These are phyloP conservation scores for Thymus mandschuricus DNA, from an alignment of 257 asterid species.

Conservation along the genomic window DNA sequence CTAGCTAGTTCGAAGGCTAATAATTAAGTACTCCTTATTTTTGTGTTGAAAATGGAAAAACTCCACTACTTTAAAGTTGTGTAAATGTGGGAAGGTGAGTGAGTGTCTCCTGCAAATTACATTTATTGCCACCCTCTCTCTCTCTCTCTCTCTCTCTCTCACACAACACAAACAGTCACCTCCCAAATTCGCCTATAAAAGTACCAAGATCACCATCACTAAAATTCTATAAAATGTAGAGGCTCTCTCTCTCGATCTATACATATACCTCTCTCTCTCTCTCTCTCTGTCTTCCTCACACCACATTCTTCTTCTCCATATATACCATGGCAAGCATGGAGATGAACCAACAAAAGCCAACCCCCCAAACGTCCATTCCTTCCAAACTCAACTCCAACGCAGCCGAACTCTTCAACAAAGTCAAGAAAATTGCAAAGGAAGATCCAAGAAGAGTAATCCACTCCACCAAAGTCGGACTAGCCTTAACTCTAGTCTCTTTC, in stretches of 20 bases:
- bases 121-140: not conserved
- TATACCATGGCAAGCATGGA: slow-evolving; percentile 32
- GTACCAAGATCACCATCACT: slow-evolving; percentile 19
- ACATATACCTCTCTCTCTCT: too few relatives aligned
- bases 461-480: slow-evolving; percentile 64
- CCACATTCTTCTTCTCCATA: not conserved
- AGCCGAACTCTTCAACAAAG: slow-evolving; percentile 21
- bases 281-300: not conserved
- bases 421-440: slow-evolving; percentile 53
- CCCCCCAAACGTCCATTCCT: slow-evolving; percentile 3
- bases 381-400: slow-evolving; percentile 7
- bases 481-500: slow-evolving; percentile 60
- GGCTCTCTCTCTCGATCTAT: slow-evolving; percentile 1
- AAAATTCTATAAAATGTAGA: not conserved
- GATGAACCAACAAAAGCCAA: slow-evolving; percentile 30
- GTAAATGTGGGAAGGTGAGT: slow-evolving; percentile 23
- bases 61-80: slow-evolving; percentile 15
- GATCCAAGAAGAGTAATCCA: slow-evolving; percentile 70
- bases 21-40: not conserved
- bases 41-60: not conserved
- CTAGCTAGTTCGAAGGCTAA: not conserved
- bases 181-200: slow-evolving; percentile 20
- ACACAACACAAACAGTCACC: slow-evolving; percentile 1
- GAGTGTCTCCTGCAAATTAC: slow-evolving; percentile 33
- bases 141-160: slow-evolving; percentile 5